Evolutionary conservation across 2,329 filamentous ascomycete species (phyloP).

Genomic region (Curvularia spicifera): DNA sequence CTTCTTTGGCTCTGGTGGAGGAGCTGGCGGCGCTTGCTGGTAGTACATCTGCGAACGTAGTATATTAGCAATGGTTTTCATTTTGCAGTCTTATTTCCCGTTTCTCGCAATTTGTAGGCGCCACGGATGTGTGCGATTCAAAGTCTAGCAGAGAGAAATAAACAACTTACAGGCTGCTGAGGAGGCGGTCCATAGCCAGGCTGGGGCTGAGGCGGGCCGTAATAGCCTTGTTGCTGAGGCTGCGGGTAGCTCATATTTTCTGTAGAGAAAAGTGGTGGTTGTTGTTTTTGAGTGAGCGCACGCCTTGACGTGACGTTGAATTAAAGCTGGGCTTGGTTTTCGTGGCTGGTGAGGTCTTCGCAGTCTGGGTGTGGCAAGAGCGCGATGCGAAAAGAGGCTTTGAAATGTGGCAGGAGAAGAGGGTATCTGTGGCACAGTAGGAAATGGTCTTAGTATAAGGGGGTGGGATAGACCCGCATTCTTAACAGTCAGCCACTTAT

Average conservation of each 20-base stretch:
- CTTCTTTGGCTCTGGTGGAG: constrained; percentile 38
- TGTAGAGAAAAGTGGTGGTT: background rate
- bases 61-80: background rate
- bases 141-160: background rate
- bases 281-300: background rate
- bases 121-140: background rate
- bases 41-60: constrained; percentile 41
- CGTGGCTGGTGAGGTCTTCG: background rate
- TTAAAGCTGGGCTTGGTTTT: background rate
- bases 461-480: background rate
- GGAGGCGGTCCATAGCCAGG: constrained; percentile 38
- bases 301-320: constrained; percentile 16
- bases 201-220: constrained; percentile 30
- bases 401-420: constrained; percentile 17
- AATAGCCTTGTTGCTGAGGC: constrained; percentile 31
- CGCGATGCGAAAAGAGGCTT: constrained; percentile 6
- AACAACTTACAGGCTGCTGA: constrained; percentile 36
- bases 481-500: constrained; percentile 3
- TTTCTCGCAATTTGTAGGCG: background rate
- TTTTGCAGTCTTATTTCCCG: background rate
- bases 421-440: constrained; percentile 14
- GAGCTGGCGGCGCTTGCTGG: constrained; percentile 31
- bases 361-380: constrained; percentile 14
- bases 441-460: background rate
- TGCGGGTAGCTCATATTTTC: constrained; percentile 26